These are phyloP conservation scores for Globisporangium cystogenes DNA, from an alignment of 352 stramenopile species.

Conservation along the genomic window DNA sequence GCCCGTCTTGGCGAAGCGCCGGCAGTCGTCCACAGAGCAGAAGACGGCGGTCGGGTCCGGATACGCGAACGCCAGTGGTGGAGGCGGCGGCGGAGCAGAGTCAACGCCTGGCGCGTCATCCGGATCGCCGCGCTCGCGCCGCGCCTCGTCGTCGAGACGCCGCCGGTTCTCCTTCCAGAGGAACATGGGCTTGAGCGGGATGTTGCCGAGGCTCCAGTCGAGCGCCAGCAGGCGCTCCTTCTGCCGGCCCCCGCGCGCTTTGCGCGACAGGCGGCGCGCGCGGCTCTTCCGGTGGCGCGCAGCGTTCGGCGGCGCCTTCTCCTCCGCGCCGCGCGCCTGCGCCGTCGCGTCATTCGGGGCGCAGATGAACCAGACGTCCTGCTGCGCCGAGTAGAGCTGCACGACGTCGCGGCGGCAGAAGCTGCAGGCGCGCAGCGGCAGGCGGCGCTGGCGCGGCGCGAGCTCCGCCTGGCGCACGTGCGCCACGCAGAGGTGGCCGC, in stretches of 20 bases:
- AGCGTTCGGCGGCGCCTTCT: background rate
- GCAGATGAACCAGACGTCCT: slow-evolving; percentile 63
- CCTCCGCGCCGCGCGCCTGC: slow-evolving; percentile 26
- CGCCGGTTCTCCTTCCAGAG: slow-evolving; percentile 61
- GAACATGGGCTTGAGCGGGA: slow-evolving; percentile 34
- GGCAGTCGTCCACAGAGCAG: slow-evolving; percentile 33
- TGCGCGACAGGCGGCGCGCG: slow-evolving; percentile 10
- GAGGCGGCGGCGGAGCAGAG: background rate
- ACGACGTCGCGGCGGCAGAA: slow-evolving; percentile 42
- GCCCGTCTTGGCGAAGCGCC: slow-evolving; percentile 56
- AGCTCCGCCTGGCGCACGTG: slow-evolving; percentile 49
- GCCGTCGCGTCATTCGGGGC: slow-evolving; percentile 14
- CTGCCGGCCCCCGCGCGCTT: slow-evolving; percentile 24
- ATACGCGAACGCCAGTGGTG: slow-evolving; percentile 1
- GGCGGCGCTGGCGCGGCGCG: slow-evolving; percentile 37
- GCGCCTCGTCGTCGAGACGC: slow-evolving; percentile 35
- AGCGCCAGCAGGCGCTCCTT: slow-evolving; percentile 45
- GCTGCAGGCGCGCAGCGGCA: slow-evolving; percentile 39
- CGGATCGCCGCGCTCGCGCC: slow-evolving; percentile 8
- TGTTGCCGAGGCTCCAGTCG: slow-evolving; percentile 66
- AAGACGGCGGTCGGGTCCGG: slow-evolving; percentile 45
- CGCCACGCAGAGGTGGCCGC: slow-evolving; percentile 39
- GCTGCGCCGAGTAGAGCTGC: slow-evolving; percentile 34
- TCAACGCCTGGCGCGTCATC: background rate
- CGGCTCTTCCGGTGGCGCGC: slow-evolving; percentile 8